These are phyloP conservation scores for Chenopodium berlandieri DNA, from an alignment of 148 eudicot species.

Conservation along the genomic window DNA sequence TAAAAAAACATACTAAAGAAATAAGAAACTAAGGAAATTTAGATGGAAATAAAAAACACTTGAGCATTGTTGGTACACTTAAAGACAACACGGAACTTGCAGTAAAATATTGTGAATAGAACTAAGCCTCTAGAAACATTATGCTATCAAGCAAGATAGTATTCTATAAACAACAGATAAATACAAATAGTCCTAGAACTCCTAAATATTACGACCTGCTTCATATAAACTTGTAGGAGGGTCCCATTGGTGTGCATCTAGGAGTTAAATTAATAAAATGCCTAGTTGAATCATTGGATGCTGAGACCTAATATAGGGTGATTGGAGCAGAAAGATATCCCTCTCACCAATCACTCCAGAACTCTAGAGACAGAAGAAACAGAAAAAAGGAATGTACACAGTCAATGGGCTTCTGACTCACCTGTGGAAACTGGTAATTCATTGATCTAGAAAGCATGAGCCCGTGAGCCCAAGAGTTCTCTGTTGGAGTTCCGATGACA, in stretches of 20 bases:
- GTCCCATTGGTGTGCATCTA: constrained; percentile 6
- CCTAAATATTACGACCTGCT: neutral
- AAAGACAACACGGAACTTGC: neutral
- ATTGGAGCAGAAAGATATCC: neutral
- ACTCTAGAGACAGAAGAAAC: no score
- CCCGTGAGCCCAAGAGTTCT: constrained; percentile 66
- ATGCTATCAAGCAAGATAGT: neutral
- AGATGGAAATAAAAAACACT: no score
- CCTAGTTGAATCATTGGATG: neutral
- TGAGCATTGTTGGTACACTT: no score
- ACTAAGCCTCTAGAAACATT: neutral
- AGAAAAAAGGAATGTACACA: neutral
- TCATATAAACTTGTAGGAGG: neutral
- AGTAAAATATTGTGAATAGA: neutral
- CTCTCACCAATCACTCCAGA: neutral
- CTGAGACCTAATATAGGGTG: neutral
- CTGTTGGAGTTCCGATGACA: constrained; percentile 74
- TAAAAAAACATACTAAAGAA: no score
- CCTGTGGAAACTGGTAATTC: constrained; percentile 89
- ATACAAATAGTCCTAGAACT: neutral
- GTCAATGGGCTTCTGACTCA: constrained; percentile 4
- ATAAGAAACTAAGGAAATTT: no score
- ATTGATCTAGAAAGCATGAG: constrained; percentile 63
- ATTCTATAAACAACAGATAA: neutral
- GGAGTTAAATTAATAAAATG: neutral